Evolutionary conservation across 345 rosid species (phyloP), one percentile per base, ranked within the genome.

Genomic region (Eucalyptus coolabah): DNA sequence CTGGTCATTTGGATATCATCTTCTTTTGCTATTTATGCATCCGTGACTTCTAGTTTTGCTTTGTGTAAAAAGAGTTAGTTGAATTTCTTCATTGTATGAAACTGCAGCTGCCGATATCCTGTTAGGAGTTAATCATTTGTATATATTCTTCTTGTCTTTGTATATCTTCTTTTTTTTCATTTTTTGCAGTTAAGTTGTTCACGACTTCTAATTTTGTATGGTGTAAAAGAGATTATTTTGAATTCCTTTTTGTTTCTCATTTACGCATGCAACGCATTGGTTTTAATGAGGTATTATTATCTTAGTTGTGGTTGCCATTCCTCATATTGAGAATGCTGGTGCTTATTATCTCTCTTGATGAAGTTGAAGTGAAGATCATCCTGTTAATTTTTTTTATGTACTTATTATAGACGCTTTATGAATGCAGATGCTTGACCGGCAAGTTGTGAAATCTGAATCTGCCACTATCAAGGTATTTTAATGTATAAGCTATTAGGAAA

Each of bases 401-500:
- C 63, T 86, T 51, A 45, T 45, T 69, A 45, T 91, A 12, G 47
- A 21, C 42, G 34, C 56, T 69, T 92, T 89, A 87, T 90, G 72
- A 42, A 56, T 93, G 95, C 94, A 98, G 99, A 92, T 93, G 90
- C 94, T 95, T 87, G 91, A 92, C 88, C 95, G 97, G n/a, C 98
- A 97, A 94, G 97, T 97, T 82, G 96, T 98, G 87, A 98, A 98
- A 94, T 97, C 99, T 23, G 99, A 98, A 90, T 95, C 98, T 87
- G 99, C 99, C 87, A 94, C 99, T 63, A 95, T 98, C 86, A 96
- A 94, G 98, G 99, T 98, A 77, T 12, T 77, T 77, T 13, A 40
- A 21, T 21, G 30, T 21, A 17, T 77, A 40, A 77, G 42, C 47
- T 77, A 21, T 40, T 77, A 40, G 47, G 47, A 40, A 77, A 77